Percentiles rank a stretch among this genome's conserved stretches.
Conservation (phyloP, 305 asterid species). For the Fraxinus floribunda region DNA sequence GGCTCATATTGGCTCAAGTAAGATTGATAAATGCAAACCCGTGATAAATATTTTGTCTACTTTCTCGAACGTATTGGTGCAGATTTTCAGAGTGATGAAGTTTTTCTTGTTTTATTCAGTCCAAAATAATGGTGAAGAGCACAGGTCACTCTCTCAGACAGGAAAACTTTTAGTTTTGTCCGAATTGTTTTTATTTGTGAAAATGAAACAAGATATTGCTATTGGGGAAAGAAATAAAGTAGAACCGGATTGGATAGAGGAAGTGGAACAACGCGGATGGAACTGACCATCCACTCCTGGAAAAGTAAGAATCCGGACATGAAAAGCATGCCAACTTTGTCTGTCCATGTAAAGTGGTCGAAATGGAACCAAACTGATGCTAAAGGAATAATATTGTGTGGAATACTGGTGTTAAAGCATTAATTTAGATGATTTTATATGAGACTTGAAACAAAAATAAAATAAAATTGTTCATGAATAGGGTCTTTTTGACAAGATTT, state of each 20-base stretch:
- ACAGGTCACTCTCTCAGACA: slow-evolving; percentile 15
- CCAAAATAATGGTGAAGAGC: neutral
- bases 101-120: slow-evolving; percentile 19
- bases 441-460: no score
- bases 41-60: slow-evolving; percentile 3
- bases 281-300: slow-evolving; percentile 26
- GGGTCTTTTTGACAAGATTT: no score
- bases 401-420: neutral
- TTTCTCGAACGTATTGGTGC: neutral
- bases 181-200: neutral
- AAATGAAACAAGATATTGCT: neutral
- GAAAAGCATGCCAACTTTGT: slow-evolving; percentile 19
- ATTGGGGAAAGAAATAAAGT: neutral
- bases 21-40: neutral
- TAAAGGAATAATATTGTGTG: neutral
- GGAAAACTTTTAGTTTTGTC: neutral
- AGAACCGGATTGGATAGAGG: slow-evolving; percentile 24
- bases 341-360: slow-evolving; percentile 3
- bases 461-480: no score
- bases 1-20: neutral
- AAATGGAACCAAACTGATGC: neutral
- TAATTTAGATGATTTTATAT: neutral
- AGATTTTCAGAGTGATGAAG: slow-evolving; percentile 4
- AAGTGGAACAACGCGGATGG: slow-evolving; percentile 31
- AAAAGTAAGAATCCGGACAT: slow-evolving; percentile 3